phyloP scores from a whole-genome alignment of 345 rosid genomes.

The Citrus australasica region DNA sequence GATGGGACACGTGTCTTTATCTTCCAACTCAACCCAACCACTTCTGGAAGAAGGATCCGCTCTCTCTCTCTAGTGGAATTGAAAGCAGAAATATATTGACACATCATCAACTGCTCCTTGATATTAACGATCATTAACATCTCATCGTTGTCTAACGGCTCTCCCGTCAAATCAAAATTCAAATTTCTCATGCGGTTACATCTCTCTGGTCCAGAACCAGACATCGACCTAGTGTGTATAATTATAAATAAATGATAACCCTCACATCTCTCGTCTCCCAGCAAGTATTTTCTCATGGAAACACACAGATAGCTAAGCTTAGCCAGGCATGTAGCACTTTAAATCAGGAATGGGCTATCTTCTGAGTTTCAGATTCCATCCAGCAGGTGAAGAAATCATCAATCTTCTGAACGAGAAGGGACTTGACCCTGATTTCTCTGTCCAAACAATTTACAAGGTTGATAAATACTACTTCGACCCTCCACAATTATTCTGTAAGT shows the following conservation, averaged over 20 bases:
- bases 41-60: neutral
- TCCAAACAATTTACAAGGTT: constrained; percentile 2
- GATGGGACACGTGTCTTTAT: neutral
- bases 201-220: neutral
- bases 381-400: constrained; percentile 23
- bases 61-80: neutral
- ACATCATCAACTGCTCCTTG: neutral
- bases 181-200: neutral
- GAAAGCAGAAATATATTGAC: neutral
- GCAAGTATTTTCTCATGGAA: no score
- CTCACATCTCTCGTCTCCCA: no score
- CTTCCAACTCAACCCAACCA: no score
- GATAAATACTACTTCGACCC: constrained; percentile 24
- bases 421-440: constrained; percentile 7
- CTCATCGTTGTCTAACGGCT: no score
- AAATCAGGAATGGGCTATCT: neutral
- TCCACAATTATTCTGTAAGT: constrained; percentile 28
- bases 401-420: neutral
- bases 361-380: constrained; percentile 25
- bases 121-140: neutral
- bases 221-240: no score
- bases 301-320: no score
- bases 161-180: neutral
- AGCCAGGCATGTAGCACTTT: neutral
- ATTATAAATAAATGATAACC: no score